Evolutionary conservation across 805 yeast species (phyloP).

Genomic region (Barnettozyma wickerhamii): DNA sequence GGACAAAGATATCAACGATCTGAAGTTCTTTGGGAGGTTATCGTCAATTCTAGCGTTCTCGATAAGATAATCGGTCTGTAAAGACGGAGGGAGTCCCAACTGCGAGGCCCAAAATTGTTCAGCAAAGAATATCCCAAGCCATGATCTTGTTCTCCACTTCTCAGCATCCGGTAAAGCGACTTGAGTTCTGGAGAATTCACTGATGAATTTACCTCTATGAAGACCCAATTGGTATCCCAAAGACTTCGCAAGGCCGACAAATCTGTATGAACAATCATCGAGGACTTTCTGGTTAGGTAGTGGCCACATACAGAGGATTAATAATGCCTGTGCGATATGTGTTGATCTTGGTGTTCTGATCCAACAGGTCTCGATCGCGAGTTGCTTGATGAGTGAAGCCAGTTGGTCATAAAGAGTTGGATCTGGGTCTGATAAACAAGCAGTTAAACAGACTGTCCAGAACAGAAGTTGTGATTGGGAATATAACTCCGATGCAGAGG

Average conservation of each 20-base stretch:
- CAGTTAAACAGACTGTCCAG: constrained; percentile 88
- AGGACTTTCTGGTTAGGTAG: constrained; percentile 87
- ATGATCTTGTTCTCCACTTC: constrained; percentile 88
- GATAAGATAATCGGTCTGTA: constrained; percentile 75
- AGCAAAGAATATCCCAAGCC: constrained; percentile 84
- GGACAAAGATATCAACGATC: constrained; percentile 68
- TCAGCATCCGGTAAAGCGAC: constrained; percentile 87
- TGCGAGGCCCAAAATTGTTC: constrained; percentile 91
- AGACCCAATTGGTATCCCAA: constrained; percentile 82
- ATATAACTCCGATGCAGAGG: constrained; percentile 70
- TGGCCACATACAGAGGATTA: constrained; percentile 89
- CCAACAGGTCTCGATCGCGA: constrained; percentile 93
- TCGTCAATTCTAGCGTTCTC: constrained; percentile 71
- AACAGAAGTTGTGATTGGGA: constrained; percentile 79
- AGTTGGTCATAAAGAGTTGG: constrained; percentile 75
- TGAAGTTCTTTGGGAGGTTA: constrained; percentile 59
- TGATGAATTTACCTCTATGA: constrained; percentile 87
- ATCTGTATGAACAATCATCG: constrained; percentile 88
- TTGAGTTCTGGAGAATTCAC: constrained; percentile 87
- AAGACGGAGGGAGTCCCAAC: constrained; percentile 82
- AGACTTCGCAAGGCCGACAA: constrained; percentile 81
- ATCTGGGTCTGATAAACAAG: constrained; percentile 81
- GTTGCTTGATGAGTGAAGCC: constrained; percentile 73
- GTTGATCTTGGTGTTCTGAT: constrained; percentile 89
- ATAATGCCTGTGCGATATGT: constrained; percentile 84